Conservation (phyloP, 345 rosid species). For the Eucalyptus curtisii region DNA sequence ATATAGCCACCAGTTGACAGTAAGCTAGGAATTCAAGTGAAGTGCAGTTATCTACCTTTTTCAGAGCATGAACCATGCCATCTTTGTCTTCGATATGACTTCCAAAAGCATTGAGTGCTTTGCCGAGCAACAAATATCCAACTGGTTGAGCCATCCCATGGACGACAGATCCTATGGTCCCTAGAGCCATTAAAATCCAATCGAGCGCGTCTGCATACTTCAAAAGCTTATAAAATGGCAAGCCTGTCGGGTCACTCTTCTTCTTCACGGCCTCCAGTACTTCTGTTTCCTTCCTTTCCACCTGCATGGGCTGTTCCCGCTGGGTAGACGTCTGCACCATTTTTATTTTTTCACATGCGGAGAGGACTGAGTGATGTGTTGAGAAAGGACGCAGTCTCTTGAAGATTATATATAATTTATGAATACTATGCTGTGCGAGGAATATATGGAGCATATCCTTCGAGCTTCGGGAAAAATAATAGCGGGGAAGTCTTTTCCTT, state of each 20-base stretch:
- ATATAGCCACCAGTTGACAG: not conserved
- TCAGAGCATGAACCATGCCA: conserved; percentile 26
- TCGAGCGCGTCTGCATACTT: conserved; percentile 41
- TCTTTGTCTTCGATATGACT: conserved; percentile 4
- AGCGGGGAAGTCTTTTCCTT: not conserved
- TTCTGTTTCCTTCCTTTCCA: not conserved
- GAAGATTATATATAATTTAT: not conserved
- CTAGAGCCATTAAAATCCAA: conserved; percentile 42
- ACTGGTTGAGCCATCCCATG: conserved; percentile 57
- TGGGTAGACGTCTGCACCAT: not conserved
- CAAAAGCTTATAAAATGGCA: conserved; percentile 33
- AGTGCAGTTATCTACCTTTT: conserved; percentile 5
- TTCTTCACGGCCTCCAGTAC: not conserved
- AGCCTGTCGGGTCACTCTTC: not conserved
- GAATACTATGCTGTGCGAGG: not conserved
- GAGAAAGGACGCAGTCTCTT: not conserved
- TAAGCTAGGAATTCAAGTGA: not conserved
- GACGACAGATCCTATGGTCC: conserved; percentile 36
- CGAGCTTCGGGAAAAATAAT: not conserved
- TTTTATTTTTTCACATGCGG: not conserved
- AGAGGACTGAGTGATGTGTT: not conserved
- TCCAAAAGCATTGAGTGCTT: conserved; percentile 50
- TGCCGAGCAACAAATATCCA: conserved; percentile 46
- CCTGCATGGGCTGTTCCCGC: not conserved
- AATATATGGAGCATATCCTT: conserved; percentile 16